These are phyloP conservation scores for Opeltia flavorubescens DNA, from an alignment of 495 filamentous ascomycete species.

Conservation along the genomic window DNA sequence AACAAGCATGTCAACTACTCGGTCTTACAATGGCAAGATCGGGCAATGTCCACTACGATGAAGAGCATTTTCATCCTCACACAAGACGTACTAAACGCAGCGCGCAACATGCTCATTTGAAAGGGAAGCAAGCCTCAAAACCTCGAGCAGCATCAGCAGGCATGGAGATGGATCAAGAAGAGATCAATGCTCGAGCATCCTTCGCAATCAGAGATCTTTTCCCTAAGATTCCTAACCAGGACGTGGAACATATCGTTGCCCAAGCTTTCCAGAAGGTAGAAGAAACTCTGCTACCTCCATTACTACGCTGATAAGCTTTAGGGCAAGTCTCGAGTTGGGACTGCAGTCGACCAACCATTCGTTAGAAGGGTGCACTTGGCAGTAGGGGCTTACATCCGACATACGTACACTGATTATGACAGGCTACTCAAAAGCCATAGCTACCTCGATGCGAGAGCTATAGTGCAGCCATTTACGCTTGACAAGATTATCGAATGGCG, in stretches of 20 bases:
- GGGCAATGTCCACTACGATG: constrained; percentile 25
- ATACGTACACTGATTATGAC: constrained; percentile 79
- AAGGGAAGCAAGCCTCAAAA: neutral
- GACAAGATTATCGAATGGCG: constrained; percentile 73
- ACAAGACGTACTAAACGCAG: neutral
- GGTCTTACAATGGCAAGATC: constrained; percentile 27
- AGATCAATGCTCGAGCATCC: constrained; percentile 58
- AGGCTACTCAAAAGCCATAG: constrained; percentile 47
- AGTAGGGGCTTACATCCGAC: constrained; percentile 73
- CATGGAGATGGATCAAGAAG: constrained; percentile 32
- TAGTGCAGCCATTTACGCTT: constrained; percentile 56
- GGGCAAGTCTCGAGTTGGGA: constrained; percentile 53
- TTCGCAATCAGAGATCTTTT: constrained; percentile 69
- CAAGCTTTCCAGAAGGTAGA: constrained; percentile 75
- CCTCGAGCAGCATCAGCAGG: neutral
- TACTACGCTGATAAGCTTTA: constrained; percentile 15
- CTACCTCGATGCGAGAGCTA: constrained; percentile 54
- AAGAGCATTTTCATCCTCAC: neutral
- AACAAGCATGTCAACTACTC: constrained; percentile 35
- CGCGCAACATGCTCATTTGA: neutral
- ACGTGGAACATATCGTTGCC: constrained; percentile 61
- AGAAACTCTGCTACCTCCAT: constrained; percentile 6
- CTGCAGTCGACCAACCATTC: constrained; percentile 47
- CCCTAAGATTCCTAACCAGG: constrained; percentile 67
- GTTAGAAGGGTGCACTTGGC: constrained; percentile 69